Conservation (phyloP, 306 rosid species). For the Sphenostylis stenocarpa region DNA sequence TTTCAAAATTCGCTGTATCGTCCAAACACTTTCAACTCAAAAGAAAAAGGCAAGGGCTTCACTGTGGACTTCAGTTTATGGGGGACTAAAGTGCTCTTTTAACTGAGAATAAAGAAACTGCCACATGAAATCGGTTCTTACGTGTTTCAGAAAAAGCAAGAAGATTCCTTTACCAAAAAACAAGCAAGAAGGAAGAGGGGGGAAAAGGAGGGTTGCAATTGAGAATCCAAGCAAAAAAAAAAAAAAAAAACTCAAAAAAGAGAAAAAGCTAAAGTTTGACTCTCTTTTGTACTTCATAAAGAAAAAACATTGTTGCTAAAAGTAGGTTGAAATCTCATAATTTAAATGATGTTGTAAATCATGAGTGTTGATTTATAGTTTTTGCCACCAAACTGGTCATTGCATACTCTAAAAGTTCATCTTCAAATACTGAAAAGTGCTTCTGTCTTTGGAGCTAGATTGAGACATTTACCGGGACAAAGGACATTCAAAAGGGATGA, state of each 20-base stretch:
- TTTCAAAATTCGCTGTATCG: constrained; percentile 32
- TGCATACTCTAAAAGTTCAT: neutral
- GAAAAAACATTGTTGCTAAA: constrained; percentile 26
- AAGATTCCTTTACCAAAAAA: neutral
- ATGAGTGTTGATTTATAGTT: constrained; percentile 12
- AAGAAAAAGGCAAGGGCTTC: constrained; percentile 34
- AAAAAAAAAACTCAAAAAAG: constrained; percentile 26
- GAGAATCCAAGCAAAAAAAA: constrained; percentile 51
- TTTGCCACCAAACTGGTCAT: neutral
- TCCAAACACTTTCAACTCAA: constrained; percentile 23
- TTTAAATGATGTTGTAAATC: constrained; percentile 1
- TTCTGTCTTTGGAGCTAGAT: neutral
- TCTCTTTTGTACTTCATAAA: constrained; percentile 30
- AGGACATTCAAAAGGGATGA: neutral
- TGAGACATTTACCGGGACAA: constrained; percentile 11
- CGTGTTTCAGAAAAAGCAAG: constrained; percentile 23
- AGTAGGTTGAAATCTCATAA: constrained; percentile 20
- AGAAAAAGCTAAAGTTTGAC: constrained; percentile 51
- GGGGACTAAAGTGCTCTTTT: constrained; percentile 36
- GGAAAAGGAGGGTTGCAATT: constrained; percentile 28
- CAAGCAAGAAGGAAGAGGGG: neutral
- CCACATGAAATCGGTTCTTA: constrained; percentile 13
- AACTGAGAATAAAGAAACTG: constrained; percentile 10
- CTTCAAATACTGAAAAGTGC: constrained; percentile 5
- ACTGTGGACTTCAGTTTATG: constrained; percentile 26